phyloP scores from a whole-genome alignment of 2,329 filamentous ascomycete genomes.

The Pseudocercospora cruenta region DNA sequence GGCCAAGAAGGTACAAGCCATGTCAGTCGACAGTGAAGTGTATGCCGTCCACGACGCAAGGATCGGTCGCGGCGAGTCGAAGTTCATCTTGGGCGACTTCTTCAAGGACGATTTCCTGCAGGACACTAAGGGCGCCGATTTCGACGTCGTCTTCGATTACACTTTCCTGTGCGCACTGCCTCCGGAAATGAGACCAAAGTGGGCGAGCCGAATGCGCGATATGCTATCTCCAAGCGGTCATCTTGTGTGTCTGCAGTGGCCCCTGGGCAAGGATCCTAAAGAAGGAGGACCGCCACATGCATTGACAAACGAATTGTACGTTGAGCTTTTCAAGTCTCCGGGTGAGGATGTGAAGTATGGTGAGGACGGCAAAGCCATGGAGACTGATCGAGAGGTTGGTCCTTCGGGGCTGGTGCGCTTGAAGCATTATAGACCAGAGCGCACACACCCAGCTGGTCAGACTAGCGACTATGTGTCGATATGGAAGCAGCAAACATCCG shows the following conservation, averaged over 20 bases:
- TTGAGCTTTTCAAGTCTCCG: slow-evolving; percentile 70
- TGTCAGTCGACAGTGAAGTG: slow-evolving; percentile 43
- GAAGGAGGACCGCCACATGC: slow-evolving; percentile 74
- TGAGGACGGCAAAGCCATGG: slow-evolving; percentile 48
- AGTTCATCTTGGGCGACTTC: slow-evolving; percentile 67
- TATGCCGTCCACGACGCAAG: slow-evolving; percentile 49
- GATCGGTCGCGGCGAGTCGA: slow-evolving; percentile 54
- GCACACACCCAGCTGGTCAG: slow-evolving; percentile 61
- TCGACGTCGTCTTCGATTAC: slow-evolving; percentile 70
- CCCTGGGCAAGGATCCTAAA: slow-evolving; percentile 67
- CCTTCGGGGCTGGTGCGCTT: slow-evolving; percentile 49
- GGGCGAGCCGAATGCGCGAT: slow-evolving; percentile 60
- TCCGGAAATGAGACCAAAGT: slow-evolving; percentile 58
- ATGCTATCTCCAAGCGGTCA: slow-evolving; percentile 57
- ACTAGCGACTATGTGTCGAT: slow-evolving; percentile 54
- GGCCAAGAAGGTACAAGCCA: slow-evolving; percentile 49
- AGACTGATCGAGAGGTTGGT: slow-evolving; percentile 46
- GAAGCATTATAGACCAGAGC: slow-evolving; percentile 59
- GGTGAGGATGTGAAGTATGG: slow-evolving; percentile 69
- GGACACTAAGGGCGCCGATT: slow-evolving; percentile 49
- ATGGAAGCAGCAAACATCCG: slow-evolving; percentile 45
- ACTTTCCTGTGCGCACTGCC: slow-evolving; percentile 66
- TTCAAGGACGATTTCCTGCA: slow-evolving; percentile 63
- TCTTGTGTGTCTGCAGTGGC: slow-evolving; percentile 75
- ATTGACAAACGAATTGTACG: slow-evolving; percentile 69